Base-by-base conservation (phyloP, 345 rosid genomes). In the Chamaenerion angustifolium region DNA sequence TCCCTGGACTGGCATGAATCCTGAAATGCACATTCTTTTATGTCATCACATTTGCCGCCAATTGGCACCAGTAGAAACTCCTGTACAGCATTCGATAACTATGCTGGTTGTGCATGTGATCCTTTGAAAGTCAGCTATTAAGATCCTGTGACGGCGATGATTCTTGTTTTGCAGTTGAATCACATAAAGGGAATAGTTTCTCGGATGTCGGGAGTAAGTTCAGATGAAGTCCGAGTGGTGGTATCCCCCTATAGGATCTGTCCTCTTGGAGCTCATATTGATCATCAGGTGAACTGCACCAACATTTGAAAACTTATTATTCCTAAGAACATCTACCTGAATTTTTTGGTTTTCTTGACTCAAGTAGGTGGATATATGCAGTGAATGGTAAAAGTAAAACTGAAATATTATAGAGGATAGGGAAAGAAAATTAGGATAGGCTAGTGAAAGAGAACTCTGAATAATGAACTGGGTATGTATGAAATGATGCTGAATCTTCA, bases 261-360 rank as follows among this genome's bases (percentile, higher is more conserved):
- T 74, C 96, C 98, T 27, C 60, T 90, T 63, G 98, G 96, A 55
- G 98, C 98, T 68, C 96, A 78, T 64, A 80, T 83, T 54, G 98
- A 90, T 76, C 98, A 83, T 59, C 98, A 90, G 92, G 98, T 83
- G 3, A 31, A 31, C 37, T 31, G 37, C 37, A 31, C 37, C 10
- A 31, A 8, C 37, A 31, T 31, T 7, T 31, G 37, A 7, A 31
- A 5, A 31, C 37, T 3, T 31, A 31, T 31, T 31, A 31, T 5
- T 31, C 37, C 37, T 31, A 3, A 31, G 5, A 31, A 31, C 10
- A 31, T 8, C 1, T 1, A 31, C 6, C 37, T 31, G 3, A 31
- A 3, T 31, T 31, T 31, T 4, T 31, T 31, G 37, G 37, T 1
- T 5, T 31, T 31, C 37, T 31, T 8, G 37, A 31, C 7, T 31